phyloP scores from a whole-genome alignment of 257 asterid species.

The Misopates orontium region DNA sequence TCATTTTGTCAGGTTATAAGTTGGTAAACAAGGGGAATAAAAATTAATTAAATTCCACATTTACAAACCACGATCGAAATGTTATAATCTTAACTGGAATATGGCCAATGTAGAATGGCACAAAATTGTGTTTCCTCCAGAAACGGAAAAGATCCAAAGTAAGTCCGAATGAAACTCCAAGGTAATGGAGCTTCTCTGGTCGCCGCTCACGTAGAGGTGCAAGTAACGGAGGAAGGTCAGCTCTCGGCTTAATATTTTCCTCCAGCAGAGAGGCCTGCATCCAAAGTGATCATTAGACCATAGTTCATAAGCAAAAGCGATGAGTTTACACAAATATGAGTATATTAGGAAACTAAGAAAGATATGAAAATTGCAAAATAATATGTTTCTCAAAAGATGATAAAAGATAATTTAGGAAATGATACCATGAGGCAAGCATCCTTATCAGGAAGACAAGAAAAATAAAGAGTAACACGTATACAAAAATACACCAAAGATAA shows the following conservation, averaged over 20 bases:
- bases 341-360: neutral
- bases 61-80: neutral
- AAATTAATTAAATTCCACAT: constrained; percentile 25
- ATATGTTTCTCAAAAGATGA: no score
- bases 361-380: neutral
- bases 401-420: constrained; percentile 8
- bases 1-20: constrained; percentile 19
- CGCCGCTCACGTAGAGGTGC: constrained; percentile 78
- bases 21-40: no score
- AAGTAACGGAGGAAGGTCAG: constrained; percentile 85
- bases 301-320: neutral
- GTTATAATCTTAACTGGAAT: constrained; percentile 56
- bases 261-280: constrained; percentile 78
- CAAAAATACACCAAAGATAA: neutral
- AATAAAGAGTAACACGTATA: constrained; percentile 1
- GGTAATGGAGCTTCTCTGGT: constrained; percentile 89
- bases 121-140: constrained; percentile 91
- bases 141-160: constrained; percentile 86
- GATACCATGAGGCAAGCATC: constrained; percentile 11
- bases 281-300: constrained; percentile 13
- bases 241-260: constrained; percentile 77
- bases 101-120: constrained; percentile 79
- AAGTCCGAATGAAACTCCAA: constrained; percentile 95
- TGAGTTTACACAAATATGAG: constrained; percentile 6
- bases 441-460: neutral